Base-by-base conservation (phyloP, 2,329 filamentous ascomycete species). In the Fusarium drepaniforme region DNA sequence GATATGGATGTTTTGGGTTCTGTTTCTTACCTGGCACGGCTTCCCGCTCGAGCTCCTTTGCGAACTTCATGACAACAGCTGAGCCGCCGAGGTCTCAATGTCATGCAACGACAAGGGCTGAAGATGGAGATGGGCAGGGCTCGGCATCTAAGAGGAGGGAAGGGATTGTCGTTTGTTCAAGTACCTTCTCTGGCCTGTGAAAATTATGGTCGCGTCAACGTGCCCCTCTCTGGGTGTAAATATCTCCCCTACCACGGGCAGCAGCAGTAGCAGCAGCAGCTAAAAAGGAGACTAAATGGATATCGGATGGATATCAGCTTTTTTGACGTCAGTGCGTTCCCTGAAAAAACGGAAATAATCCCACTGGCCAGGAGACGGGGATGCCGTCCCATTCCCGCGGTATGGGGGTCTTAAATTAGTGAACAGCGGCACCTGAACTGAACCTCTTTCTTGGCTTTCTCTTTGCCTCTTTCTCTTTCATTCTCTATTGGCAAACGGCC, bases 41-140 rank as follows among this genome's bases (percentile, higher is more conserved):
- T 79, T 97, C 94, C 80, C 93, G 90, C 81, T 98, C 94, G 73
- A 98, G 89, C 85, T 97, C 94, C 82, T 93, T 93, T 67, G 89
- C 90, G 77, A 92, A 92, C 83, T 91, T 92, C 90, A 92, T 92
- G 84, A 81, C 70, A 37, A 13, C 70, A 37, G 35, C 35, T 37
- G 35, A 37, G 64, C 57, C 49, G 69, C 60, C 64, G 59, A 44
- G 42, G 42, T 64, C 13, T 67, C 37, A 49, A 49, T 49, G 51
- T 58, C 59, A 67, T 42, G 35, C 63, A 40, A 33, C 44, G 62
- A 59, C 70, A 77, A 77, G 67, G 51, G 65, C 72, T 33, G 53
- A 53, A 46, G 35, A 67, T 66, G 51, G 61, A 68, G 46, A 51
- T 57, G 61, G 61, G 57, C 68, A 68, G 68, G 28, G 46, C 67